Evolutionary conservation across 805 yeast genomes (phyloP), one percentile per base, ranked within the genome.

Genomic region (Schwanniomyces yamadae): DNA sequence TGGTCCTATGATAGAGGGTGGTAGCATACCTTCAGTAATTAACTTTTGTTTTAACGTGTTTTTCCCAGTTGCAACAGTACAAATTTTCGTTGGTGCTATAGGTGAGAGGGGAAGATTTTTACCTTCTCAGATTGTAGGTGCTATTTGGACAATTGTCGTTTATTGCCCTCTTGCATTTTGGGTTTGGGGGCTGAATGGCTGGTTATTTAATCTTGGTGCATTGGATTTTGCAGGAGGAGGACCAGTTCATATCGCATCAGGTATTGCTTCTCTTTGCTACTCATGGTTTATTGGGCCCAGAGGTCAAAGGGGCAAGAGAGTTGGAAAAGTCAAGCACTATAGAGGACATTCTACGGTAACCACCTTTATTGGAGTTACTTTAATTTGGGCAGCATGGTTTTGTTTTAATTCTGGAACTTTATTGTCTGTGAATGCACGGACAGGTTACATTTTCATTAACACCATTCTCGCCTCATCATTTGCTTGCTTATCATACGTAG

Each of bases 221-320:
- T 57, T 70, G 36, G 76, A 71, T 45, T 71, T 70, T 49, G 74
- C 75, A 6, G 76, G 75, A 26, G 76, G 76, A 23, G 74, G 74
- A 19, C 75, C 75, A 1, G 76, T 71, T 21, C 76, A 71, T 49
- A 61, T 70, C 36, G 63, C 73, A 5, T 57, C 70, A 5, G 75
- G 75, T 27, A 56, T 60, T 19, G 65, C 73, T 2, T 63, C 74
- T 3, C 47, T 69, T 20, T 58, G 69, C n/a, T 70, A 63, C 43
- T 66, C 73, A 5, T 53, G 57, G 42, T 69, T 53, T 38, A 40
- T 70, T 31, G 76, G 76, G n/a, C 66, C 66, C 35, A 52, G 76
- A 39, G 57, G 48, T 10, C 36, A 27, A 9, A 50, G 51, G 1
- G 51, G 49, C 6, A 45, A 56, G 17, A 52, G 55, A 34, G 41